These are phyloP conservation scores for Ascochyta rabiei DNA, from an alignment of 2,329 filamentous ascomycete genomes.

Conservation along the genomic window DNA sequence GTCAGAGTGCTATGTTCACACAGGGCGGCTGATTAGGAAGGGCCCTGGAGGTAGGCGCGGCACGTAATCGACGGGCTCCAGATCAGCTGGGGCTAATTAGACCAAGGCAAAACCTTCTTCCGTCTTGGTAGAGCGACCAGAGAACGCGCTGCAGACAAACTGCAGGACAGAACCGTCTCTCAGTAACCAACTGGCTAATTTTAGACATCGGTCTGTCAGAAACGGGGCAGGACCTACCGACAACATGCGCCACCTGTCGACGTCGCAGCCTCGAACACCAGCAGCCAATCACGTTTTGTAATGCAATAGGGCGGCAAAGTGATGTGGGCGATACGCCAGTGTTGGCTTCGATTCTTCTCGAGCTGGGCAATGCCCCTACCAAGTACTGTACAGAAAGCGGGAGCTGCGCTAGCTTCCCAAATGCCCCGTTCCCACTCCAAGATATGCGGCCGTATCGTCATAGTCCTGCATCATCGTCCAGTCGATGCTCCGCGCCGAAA, in stretches of 20 bases:
- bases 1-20: conserved; percentile 38
- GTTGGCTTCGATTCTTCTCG: conserved; percentile 30
- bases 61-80: conserved; percentile 32
- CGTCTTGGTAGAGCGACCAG: conserved; percentile 20
- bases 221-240: conserved; percentile 14
- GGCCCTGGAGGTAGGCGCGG: conserved; percentile 25
- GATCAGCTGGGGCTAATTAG: conserved; percentile 22
- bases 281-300: conserved; percentile 11
- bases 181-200: conserved; percentile 21
- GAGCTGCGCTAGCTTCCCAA: conserved; percentile 46
- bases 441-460: conserved; percentile 12
- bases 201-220: conserved; percentile 22
- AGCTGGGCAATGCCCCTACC: conserved; percentile 25
- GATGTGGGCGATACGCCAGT: conserved; percentile 34
- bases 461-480: conserved; percentile 36
- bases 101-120: conserved; percentile 20
- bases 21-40: conserved; percentile 38
- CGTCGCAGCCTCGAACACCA: conserved; percentile 6
- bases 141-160: conserved; percentile 17
- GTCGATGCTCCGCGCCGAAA: conserved; percentile 30
- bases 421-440: conserved; percentile 20
- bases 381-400: conserved; percentile 40
- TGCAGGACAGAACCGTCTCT: conserved; percentile 1
- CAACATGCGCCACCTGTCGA: conserved; percentile 18
- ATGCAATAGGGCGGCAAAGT: conserved; percentile 8